phyloP scores from a whole-genome alignment of 1,139 yeast genomes.

The Taiozyma sp. region DNA sequence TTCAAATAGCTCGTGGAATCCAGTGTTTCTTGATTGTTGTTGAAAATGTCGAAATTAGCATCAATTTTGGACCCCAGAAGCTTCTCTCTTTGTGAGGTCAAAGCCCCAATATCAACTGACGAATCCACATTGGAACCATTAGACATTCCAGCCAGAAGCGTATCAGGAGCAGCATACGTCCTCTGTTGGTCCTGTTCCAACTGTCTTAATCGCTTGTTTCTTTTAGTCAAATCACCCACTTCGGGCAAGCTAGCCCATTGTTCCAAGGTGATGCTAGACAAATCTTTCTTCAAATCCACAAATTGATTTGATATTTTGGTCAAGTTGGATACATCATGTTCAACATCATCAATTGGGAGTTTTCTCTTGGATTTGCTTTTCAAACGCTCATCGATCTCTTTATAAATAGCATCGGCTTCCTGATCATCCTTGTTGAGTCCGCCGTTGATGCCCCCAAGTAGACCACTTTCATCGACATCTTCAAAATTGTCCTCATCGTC shows the following conservation, averaged over 20 bases:
- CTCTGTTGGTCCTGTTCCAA: constrained; percentile 61
- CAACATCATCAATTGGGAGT: constrained; percentile 23
- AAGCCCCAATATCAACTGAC: constrained; percentile 28
- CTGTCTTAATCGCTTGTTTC: constrained; percentile 66
- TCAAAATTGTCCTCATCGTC: constrained; percentile 19
- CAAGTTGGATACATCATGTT: constrained; percentile 20
- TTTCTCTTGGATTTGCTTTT: constrained; percentile 33
- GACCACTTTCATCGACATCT: constrained; percentile 26
- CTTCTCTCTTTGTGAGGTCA: constrained; percentile 32
- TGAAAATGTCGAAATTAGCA: constrained; percentile 21
- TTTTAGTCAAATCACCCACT: constrained; percentile 79
- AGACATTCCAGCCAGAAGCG: constrained; percentile 37
- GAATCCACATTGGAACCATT: constrained; percentile 21
- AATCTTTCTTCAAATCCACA: constrained; percentile 55
- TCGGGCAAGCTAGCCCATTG: constrained; percentile 87
- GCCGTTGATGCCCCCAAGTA: constrained; percentile 23
- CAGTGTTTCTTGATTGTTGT: constrained; percentile 21
- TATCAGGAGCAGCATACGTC: constrained; percentile 81
- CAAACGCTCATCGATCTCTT: constrained; percentile 55
- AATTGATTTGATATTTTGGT: constrained; percentile 39
- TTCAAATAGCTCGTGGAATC: constrained; percentile 37
- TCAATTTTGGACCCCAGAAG: constrained; percentile 32
- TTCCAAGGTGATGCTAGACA: constrained; percentile 53
- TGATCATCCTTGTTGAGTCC: constrained; percentile 51
- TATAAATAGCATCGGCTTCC: constrained; percentile 73